Percentiles rank a stretch among this genome's conserved stretches.
Evolutionary conservation across 257 asterid species (phyloP).

Genomic region (Solanum phureja): DNA sequence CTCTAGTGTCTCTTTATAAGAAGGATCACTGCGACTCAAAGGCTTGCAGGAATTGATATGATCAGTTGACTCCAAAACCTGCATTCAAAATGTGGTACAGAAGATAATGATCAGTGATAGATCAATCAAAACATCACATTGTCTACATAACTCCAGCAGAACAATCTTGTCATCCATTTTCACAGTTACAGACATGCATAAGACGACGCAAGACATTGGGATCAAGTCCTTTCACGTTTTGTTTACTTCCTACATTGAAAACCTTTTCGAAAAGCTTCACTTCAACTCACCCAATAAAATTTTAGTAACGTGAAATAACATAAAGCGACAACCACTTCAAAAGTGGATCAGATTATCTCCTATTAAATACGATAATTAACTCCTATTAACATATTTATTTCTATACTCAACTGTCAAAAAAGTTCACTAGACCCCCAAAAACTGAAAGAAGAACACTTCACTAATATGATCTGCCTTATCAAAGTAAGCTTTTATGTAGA

Average conservation of each 20-base stretch:
- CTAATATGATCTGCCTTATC: neutral
- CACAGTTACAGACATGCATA: neutral
- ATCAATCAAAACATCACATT: neutral
- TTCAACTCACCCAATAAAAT: neutral
- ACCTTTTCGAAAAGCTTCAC: neutral
- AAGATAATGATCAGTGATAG: neutral
- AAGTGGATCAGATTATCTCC: neutral
- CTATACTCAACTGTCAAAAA: neutral
- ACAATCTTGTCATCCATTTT: neutral
- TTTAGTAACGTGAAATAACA: neutral
- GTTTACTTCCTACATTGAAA: neutral
- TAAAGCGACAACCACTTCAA: neutral
- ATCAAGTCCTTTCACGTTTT: neutral
- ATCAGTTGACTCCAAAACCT: constrained; percentile 96
- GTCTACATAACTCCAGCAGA: neutral
- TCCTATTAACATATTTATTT: neutral
- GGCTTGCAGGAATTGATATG: constrained; percentile 98
- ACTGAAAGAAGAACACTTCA: neutral
- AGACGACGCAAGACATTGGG: neutral
- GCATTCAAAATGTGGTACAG: constrained; percentile 5
- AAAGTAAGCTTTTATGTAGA: neutral
- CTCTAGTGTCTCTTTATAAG: constrained; percentile 76
- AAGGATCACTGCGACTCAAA: constrained; percentile 68
- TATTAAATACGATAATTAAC: neutral
- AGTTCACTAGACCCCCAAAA: neutral